These are phyloP conservation scores for Colletotrichum filicis DNA, from an alignment of 2,329 filamentous ascomycete species.

Conservation along the genomic window DNA sequence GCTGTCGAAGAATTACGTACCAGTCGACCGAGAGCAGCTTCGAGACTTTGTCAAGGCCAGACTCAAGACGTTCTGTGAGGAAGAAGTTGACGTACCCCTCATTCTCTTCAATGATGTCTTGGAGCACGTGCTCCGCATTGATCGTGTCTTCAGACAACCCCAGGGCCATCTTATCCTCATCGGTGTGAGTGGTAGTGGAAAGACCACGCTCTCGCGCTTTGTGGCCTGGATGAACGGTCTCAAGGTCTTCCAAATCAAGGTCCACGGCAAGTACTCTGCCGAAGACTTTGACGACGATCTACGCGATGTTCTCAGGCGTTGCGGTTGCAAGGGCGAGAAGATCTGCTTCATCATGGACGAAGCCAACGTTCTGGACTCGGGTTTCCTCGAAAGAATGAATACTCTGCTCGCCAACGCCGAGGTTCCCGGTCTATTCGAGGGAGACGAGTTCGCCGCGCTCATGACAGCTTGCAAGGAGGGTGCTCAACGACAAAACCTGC, in stretches of 20 bases:
- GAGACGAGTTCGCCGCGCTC: conserved; percentile 97
- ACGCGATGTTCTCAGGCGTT: conserved; percentile 89
- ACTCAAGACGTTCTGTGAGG: conserved; percentile 97
- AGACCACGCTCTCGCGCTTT: conserved; percentile 97
- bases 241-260: conserved; percentile 99
- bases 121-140: conserved; percentile 97
- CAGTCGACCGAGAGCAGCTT: conserved; percentile 93
- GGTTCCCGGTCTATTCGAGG: conserved; percentile 97
- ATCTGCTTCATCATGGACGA: conserved; percentile 99
- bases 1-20: conserved; percentile 98
- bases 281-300: conserved; percentile 99
- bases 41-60: conserved; percentile 98
- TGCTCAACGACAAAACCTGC: conserved; percentile 91
- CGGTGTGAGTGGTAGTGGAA: conserved; percentile 97
- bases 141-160: conserved; percentile 97
- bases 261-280: conserved; percentile 96
- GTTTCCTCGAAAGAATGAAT: conserved; percentile 99
- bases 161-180: conserved; percentile 99
- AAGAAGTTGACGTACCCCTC: conserved; percentile 97
- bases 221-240: conserved; percentile 99
- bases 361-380: conserved; percentile 96
- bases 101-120: conserved; percentile 99
- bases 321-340: conserved; percentile 98
- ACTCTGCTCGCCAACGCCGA: conserved; percentile 99
- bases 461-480: conserved; percentile 99